Base-by-base conservation (phyloP, 768 basidiomycete species). In the Termitomyces eurrhizus region DNA sequence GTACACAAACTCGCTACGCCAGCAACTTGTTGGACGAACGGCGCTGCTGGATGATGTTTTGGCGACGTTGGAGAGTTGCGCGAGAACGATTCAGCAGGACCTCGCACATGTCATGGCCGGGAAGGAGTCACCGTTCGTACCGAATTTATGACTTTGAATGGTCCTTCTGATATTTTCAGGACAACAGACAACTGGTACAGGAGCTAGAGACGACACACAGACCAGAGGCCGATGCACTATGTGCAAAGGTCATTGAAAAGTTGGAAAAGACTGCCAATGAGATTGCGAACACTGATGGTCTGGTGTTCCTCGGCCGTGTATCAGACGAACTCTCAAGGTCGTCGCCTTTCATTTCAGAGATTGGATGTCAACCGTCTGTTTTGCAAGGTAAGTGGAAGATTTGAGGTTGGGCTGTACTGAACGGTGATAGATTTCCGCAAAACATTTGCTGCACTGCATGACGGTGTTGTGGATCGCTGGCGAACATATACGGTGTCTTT, bases 1-100 rank as follows among this genome's bases (percentile, higher is more conserved):
- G 66, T 92, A 90, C 67, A 84, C 83, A 64, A 64, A 73, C n/a
- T 72, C 81, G 3, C 68, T 94, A 39, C 84, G 79, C 58, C 81
- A 80, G 48, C 89, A 88, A 62, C 74, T 93, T n/a, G 65, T 79
- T 24, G 85, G 86, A 21, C 83, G 90, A 42, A 88, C 88, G 12
- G 77, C 83, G 1, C 70, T 84, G 46, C 72, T 93, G 32, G 80
- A n/a, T 59, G 74, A 78, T 24, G 78, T 89, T 13, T 69, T 93
- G 60, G 72, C 70, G 8, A 77, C 74, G 2, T 73, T 92, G 12
- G 92, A 94, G 63, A 77, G 74, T 36, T 83, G 83, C 64, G 86
- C 88, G 14, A 67, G 75, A 48, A 73, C 76, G 13, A 74, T 93
- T 49, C 83, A 85, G 60, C 74, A 79, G 21, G 91, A 94, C 69